phyloP scores from a whole-genome alignment of 2,329 filamentous ascomycete genomes.

The Fusarium sp. region DNA sequence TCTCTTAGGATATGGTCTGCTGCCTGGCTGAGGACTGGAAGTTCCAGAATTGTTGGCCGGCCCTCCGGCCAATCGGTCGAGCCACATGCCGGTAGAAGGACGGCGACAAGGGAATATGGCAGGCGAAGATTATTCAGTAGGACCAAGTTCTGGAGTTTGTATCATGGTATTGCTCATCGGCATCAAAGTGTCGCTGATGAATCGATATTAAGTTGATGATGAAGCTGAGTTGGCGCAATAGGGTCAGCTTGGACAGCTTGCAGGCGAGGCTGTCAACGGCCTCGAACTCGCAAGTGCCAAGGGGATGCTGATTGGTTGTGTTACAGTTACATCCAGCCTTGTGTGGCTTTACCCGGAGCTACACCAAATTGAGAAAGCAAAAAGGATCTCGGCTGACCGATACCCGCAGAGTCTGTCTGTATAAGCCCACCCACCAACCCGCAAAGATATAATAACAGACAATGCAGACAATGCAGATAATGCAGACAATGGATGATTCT shows the following conservation, averaged over 20 bases:
- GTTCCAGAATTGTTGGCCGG: slow-evolving; percentile 68
- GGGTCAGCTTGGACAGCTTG: slow-evolving; percentile 43
- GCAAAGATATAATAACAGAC: slow-evolving; percentile 2
- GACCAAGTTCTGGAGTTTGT: background rate
- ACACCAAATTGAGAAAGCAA: background rate
- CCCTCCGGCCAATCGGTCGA: slow-evolving; percentile 79
- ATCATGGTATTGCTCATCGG: slow-evolving; percentile 25
- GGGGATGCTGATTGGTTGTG: slow-evolving; percentile 30
- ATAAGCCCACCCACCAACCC: slow-evolving; percentile 6
- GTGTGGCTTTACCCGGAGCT: slow-evolving; percentile 19
- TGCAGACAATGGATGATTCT: slow-evolving; percentile 12
- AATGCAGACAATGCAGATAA: slow-evolving; percentile 15
- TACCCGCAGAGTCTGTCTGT: slow-evolving; percentile 1
- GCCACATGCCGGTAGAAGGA: slow-evolving; percentile 73
- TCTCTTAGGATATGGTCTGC: slow-evolving; percentile 72
- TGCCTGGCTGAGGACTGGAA: slow-evolving; percentile 68
- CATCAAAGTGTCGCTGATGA: slow-evolving; percentile 9
- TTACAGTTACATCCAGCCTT: slow-evolving; percentile 16
- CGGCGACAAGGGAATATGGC: slow-evolving; percentile 8
- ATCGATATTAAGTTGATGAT: slow-evolving; percentile 12
- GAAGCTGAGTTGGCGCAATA: slow-evolving; percentile 33
- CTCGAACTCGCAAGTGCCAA: slow-evolving; percentile 13
- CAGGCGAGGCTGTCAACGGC: slow-evolving; percentile 40
- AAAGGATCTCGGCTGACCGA: slow-evolving; percentile 19
- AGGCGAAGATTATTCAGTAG: slow-evolving; percentile 12